Percentiles rank a stretch among this genome's conserved stretches.
These are phyloP conservation scores for Phytophthora syringae DNA, from an alignment of 352 stramenopile genomes.

Conservation along the genomic window DNA sequence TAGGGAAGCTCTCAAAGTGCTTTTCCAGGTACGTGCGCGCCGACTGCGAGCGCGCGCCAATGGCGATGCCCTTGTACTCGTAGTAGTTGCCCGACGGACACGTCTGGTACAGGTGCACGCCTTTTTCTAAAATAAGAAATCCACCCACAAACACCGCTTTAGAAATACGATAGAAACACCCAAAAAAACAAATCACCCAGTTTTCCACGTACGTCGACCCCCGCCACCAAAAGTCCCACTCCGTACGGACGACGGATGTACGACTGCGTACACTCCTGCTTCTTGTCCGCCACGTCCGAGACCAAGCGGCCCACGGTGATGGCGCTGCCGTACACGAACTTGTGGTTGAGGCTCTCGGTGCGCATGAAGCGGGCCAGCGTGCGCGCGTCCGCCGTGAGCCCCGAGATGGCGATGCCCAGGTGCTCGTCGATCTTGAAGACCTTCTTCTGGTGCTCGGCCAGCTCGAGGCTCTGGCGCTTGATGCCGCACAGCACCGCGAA, in stretches of 20 bases:
- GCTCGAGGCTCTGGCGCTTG: conserved; percentile 85
- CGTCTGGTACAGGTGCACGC: conserved; percentile 98
- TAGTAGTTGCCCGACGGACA: conserved; percentile 99
- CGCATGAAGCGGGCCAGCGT: conserved; percentile 96
- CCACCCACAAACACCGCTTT: conserved; percentile 8
- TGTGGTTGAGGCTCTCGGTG: conserved; percentile 99
- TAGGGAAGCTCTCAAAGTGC: conserved; percentile 95
- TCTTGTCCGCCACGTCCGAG: conserved; percentile 97
- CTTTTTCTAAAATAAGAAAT: conserved; percentile 92
- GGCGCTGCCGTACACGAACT: conserved; percentile 98
- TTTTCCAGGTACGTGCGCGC: conserved; percentile 99
- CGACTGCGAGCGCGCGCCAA: conserved; percentile 97
- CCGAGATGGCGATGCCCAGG: conserved; percentile 98
- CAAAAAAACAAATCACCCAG: background rate
- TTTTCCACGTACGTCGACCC: conserved; percentile 80
- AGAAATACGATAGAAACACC: no score
- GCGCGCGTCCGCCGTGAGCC: conserved; percentile 97
- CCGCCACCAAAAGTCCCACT: conserved; percentile 97
- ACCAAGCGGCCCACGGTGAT: conserved; percentile 96
- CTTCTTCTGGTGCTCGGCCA: conserved; percentile 98
- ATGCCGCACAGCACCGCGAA: conserved; percentile 94
- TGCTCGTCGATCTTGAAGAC: conserved; percentile 99
- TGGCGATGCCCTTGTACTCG: conserved; percentile 98
- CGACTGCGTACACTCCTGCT: conserved; percentile 99
- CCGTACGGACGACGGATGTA: conserved; percentile 99